Evolutionary conservation across 306 rosid species (phyloP), one percentile per base, ranked within the genome.

Genomic region (Medicago ruthenica): DNA sequence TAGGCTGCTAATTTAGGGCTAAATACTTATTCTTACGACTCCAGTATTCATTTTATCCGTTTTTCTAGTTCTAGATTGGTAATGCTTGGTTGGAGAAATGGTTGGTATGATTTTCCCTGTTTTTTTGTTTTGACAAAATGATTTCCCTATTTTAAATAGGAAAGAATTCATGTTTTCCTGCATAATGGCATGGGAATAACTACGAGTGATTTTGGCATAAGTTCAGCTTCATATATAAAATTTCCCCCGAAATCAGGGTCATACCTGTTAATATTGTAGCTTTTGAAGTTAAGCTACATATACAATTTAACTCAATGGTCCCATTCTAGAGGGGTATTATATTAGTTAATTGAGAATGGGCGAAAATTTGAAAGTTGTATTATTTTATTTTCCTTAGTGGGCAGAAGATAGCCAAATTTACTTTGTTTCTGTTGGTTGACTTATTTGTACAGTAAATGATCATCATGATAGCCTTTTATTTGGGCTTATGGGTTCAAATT

Each of bases 101-200:
- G 21, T 54, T 16, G 4, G 27, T 34, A 34, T 66, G 15, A 5
- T 34, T 34, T 34, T 34, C 37, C 37, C 37, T 6, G 5, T 34
- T 34, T 34, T 34, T 34, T 34, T 34, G 37, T 34, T 31, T 31
- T 34, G 37, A 34, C 37, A 34, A 34, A 34, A 34, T 34, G 37
- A 34, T 5, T 34, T 34, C 37, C 37, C 37, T 34, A 34, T 34
- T 34, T 67, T 42, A 42, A 67, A 67, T 51, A 41, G 13, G 40
- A 67, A 20, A 37, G n/a, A 69, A 45, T 45, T 4, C 24, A 45
- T 8, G 60, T 68, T 68, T 68, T 68, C 41, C 1, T 45, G 73
- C 42, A 68, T 11, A 24, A 67, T 45, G 39, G 8, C 73, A 22
- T 13, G 16, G 41, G 41, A 45, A 18, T 55, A 17, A 20, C 24